Conservation (phyloP, 306 rosid genomes). For the Hippophae rhamnoides region DNA sequence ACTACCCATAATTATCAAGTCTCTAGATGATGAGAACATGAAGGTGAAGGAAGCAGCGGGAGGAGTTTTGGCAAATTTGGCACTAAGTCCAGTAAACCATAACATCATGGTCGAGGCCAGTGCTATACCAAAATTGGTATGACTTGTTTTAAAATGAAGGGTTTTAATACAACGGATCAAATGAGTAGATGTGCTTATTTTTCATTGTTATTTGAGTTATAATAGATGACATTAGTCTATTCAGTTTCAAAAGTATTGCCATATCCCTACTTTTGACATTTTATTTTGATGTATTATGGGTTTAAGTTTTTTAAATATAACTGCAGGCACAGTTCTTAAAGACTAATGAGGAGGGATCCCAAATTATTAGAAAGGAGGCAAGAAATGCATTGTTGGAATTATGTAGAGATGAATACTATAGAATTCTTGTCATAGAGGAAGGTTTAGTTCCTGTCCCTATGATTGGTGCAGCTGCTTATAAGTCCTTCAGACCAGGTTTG, state of each 20-base stretch:
- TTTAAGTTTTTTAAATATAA: slow-evolving; percentile 14
- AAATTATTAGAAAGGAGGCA: slow-evolving; percentile 66
- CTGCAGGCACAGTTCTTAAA: slow-evolving; percentile 56
- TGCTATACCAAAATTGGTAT: slow-evolving; percentile 73
- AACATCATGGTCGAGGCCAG: slow-evolving; percentile 70
- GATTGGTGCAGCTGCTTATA: slow-evolving; percentile 65
- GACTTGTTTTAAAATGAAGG: slow-evolving; percentile 22
- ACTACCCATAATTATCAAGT: slow-evolving; percentile 49
- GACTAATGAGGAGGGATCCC: slow-evolving; percentile 38
- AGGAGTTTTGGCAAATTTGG: slow-evolving; percentile 74
- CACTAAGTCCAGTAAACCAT: slow-evolving; percentile 52
- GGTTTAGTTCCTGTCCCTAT: slow-evolving; percentile 84
- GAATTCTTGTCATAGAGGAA: slow-evolving; percentile 78
- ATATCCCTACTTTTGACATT: slow-evolving; percentile 8
- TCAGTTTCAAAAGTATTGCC: slow-evolving; percentile 1
- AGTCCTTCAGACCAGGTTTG: slow-evolving; percentile 55
- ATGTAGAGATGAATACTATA: slow-evolving; percentile 52
- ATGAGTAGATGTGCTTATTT: slow-evolving; percentile 13
- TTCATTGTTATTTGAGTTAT: slow-evolving; percentile 4
- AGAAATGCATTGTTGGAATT: slow-evolving; percentile 72
- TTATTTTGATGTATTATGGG: slow-evolving; percentile 6
- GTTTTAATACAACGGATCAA: slow-evolving; percentile 8
- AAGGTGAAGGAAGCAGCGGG: slow-evolving; percentile 77
- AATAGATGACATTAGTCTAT: background rate
- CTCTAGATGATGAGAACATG: slow-evolving; percentile 61